Percentiles rank a stretch among this genome's conserved stretches.
Conservation (phyloP, 495 filamentous ascomycete genomes). For the Haplographium delicatum region DNA sequence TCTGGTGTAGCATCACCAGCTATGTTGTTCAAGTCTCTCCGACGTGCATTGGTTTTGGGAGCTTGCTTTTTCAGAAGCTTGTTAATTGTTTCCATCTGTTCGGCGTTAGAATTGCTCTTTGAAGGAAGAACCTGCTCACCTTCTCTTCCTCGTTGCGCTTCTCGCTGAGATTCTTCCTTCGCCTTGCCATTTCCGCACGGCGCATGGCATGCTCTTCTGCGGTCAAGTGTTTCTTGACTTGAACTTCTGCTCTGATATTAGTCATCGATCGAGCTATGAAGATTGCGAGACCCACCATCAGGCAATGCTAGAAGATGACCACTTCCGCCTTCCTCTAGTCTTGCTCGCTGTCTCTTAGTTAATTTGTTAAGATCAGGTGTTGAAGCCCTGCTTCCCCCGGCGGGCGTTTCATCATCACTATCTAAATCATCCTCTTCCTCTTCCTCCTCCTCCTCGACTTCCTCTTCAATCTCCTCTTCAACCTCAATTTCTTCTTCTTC, state of each 20-base stretch:
- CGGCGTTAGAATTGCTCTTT: constrained; percentile 7
- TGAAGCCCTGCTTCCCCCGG: constrained; percentile 51
- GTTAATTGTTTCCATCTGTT: constrained; percentile 96
- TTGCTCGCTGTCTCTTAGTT: constrained; percentile 80
- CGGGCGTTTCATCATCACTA: constrained; percentile 55
- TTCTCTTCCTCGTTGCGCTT: constrained; percentile 99
- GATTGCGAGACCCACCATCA: constrained; percentile 51
- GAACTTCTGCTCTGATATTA: constrained; percentile 58
- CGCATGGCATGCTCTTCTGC: constrained; percentile 95
- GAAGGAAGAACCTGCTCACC: constrained; percentile 39
- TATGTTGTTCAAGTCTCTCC: constrained; percentile 33
- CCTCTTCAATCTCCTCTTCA: constrained; percentile 45
- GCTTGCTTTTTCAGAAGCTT: constrained; percentile 93
- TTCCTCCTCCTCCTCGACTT: constrained; percentile 54
- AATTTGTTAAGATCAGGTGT: constrained; percentile 79
- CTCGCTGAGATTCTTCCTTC: constrained; percentile 92
- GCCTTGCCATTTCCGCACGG: constrained; percentile 90
- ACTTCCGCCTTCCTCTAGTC: constrained; percentile 63
- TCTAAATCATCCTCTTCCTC: constrained; percentile 63
- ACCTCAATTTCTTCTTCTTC: constrained; percentile 37
- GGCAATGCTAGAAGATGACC: constrained; percentile 79
- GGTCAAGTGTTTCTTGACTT: constrained; percentile 87
- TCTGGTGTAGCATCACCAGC: constrained; percentile 52
- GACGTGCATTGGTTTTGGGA: constrained; percentile 68
- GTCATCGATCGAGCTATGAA: not conserved